Percentiles rank a stretch among this genome's conserved stretches.
Evolutionary conservation across 169 alveolate species (phyloP).

Genomic region (Eimeria praecox): DNA sequence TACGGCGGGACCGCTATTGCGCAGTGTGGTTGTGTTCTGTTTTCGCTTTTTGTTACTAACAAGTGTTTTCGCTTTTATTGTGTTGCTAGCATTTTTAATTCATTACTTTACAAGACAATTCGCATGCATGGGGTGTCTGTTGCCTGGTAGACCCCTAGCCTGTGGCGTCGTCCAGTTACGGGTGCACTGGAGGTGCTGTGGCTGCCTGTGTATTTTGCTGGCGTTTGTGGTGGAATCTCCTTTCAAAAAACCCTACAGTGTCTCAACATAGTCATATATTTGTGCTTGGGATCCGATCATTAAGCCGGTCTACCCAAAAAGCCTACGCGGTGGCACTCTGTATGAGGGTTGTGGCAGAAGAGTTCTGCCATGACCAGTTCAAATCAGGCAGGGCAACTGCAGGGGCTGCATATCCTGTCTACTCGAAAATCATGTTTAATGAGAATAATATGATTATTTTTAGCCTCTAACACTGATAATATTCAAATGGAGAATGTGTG

Average conservation of each 20-base stretch:
- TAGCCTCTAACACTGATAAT: neutral
- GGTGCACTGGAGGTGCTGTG: neutral
- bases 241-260: neutral
- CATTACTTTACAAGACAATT: neutral
- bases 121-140: neutral
- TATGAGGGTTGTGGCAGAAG: neutral
- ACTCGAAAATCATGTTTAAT: neutral
- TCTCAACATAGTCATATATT: neutral
- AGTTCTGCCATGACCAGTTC: neutral
- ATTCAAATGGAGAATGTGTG: neutral
- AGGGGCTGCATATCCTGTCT: neutral
- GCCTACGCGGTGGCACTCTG: neutral
- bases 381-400: neutral
- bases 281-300: neutral
- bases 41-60: neutral
- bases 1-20: slow-evolving; percentile 3
- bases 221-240: neutral
- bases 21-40: neutral
- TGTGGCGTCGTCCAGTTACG: neutral
- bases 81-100: neutral
- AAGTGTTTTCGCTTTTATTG: neutral
- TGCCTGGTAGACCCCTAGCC: neutral
- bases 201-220: neutral
- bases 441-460: neutral
- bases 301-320: neutral